phyloP scores from a whole-genome alignment of 306 rosid species.

The Citrullus colocynthis region DNA sequence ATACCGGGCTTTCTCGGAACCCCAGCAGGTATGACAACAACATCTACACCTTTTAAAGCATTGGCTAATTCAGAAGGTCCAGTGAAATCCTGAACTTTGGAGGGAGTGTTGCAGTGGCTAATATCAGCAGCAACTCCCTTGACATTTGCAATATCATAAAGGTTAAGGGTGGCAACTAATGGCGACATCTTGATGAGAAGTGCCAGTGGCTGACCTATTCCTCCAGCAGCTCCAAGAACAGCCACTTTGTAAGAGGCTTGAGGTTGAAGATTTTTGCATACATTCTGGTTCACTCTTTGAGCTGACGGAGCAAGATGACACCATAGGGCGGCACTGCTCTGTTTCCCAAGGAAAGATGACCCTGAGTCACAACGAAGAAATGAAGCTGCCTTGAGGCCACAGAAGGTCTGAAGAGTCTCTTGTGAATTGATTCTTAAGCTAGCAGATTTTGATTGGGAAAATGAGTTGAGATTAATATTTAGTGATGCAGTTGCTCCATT shows the following conservation, averaged over 20 bases:
- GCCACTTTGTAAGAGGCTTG: slow-evolving; percentile 89
- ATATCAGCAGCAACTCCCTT: slow-evolving; percentile 97
- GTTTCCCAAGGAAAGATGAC: slow-evolving; percentile 46
- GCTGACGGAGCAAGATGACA: slow-evolving; percentile 43
- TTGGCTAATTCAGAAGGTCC: slow-evolving; percentile 60
- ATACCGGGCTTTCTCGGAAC: slow-evolving; percentile 97
- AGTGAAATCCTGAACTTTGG: slow-evolving; percentile 67
- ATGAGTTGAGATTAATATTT: slow-evolving; percentile 30
- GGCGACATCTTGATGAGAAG: slow-evolving; percentile 98
- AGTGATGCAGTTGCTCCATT: slow-evolving; percentile 36
- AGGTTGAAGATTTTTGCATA: slow-evolving; percentile 35
- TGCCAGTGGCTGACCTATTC: slow-evolving; percentile 86
- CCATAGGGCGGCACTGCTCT: slow-evolving; percentile 34
- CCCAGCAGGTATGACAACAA: slow-evolving; percentile 95
- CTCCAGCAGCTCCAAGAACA: slow-evolving; percentile 93
- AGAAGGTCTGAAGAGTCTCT: slow-evolving; percentile 43
- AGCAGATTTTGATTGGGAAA: slow-evolving; percentile 36
- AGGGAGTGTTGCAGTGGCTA: slow-evolving; percentile 96
- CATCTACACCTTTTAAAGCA: slow-evolving; percentile 62
- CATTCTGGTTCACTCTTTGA: slow-evolving; percentile 26
- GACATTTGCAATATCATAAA: slow-evolving; percentile 89
- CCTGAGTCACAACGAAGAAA: slow-evolving; percentile 30
- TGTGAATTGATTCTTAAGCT: slow-evolving; percentile 37
- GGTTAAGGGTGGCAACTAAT: slow-evolving; percentile 62
- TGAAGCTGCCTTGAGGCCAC: slow-evolving; percentile 54